Percentiles rank a stretch among this genome's conserved stretches.
Conservation (phyloP, 768 basidiomycete genomes). For the Tremella fuciformis region DNA sequence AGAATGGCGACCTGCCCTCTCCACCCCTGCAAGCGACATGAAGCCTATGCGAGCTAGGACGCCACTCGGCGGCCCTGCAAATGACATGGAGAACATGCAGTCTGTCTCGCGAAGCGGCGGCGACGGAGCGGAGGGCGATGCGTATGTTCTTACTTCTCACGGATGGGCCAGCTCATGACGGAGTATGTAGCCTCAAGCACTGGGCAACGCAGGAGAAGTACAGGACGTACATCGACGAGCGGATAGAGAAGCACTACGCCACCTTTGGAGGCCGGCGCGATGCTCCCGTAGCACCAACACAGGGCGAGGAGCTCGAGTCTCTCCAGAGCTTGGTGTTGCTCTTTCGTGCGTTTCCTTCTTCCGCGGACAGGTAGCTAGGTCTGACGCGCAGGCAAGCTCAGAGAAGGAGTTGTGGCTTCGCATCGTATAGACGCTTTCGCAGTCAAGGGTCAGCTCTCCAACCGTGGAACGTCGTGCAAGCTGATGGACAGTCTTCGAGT, state of each 20-base stretch:
- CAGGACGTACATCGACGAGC: slow-evolving; percentile 41
- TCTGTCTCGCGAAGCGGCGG: slow-evolving; percentile 49
- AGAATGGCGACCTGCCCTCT: neutral
- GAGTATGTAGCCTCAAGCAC: slow-evolving; percentile 40
- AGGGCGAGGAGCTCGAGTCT: slow-evolving; percentile 41
- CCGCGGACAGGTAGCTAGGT: no score
- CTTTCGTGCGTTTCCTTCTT: slow-evolving; percentile 27
- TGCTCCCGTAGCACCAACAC: slow-evolving; percentile 16
- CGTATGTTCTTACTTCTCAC: slow-evolving; percentile 29
- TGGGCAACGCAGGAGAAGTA: slow-evolving; percentile 40
- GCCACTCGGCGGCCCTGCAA: slow-evolving; percentile 4
- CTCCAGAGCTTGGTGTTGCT: slow-evolving; percentile 46
- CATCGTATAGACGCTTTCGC: slow-evolving; percentile 45
- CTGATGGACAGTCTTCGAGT: slow-evolving; percentile 43
- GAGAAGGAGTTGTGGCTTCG: slow-evolving; percentile 49
- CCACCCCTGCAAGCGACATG: slow-evolving; percentile 11
- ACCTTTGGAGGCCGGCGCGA: slow-evolving; percentile 23
- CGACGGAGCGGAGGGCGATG: slow-evolving; percentile 48
- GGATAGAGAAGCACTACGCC: slow-evolving; percentile 42
- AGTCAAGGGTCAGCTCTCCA: slow-evolving; percentile 38
- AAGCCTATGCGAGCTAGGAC: slow-evolving; percentile 20
- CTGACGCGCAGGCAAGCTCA: slow-evolving; percentile 38
- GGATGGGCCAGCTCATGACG: slow-evolving; percentile 3
- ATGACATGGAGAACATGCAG: slow-evolving; percentile 48
- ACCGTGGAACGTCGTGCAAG: neutral